Base-by-base conservation (phyloP, 257 asterid genomes). In the Anisodus tanguticus region DNA sequence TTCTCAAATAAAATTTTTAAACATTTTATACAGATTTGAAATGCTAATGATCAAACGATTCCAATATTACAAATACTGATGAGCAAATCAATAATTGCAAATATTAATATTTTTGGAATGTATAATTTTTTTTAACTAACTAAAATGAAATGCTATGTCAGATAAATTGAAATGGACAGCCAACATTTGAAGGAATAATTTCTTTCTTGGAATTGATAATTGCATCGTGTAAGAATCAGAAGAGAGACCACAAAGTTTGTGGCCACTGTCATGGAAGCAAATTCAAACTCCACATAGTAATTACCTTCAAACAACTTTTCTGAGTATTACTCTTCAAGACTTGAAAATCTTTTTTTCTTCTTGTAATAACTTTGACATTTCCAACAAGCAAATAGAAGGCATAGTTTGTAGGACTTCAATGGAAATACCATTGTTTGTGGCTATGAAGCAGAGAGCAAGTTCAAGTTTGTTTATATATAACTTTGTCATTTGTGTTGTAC, bases 191-290 rank as follows among this genome's bases (percentile, higher is more conserved):
- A 49, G 80, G 4, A 76, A 76, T 15, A 26, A 26, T 51, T 15
- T 51, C 47, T 51, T 76, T 51, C 81, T 76, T 76, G 26, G 63
- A 3, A 51, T 51, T 76, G 26, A 22, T 69, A 16, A 69, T 76
- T 76, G 81, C 47, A 51, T 51, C 7, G 81, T 51, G 22, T 3
- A 22, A 3, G 19, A 26, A 72, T 10, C 19, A 72, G 80, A 19
- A 72, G 2, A 72, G 59, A 17, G 17, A 45, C n/a, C 57, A n/a
- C 53, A 59, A 59, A n/a, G 7, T 59, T 59, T 59, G 13, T 70
- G 16, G 16, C 17, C 16, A 66, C 9, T 66, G n/a, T 71, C 58
- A 71, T 71, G 58, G 58, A 69, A 69, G 9, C 55, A 69, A 69
- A 41, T 41, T 8, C 78, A 15, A 16, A 69, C 55, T 69, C 55